Percentiles rank a stretch among this genome's conserved stretches.
Conservation (phyloP, 257 asterid genomes). For the Schizonepeta tenuifolia region DNA sequence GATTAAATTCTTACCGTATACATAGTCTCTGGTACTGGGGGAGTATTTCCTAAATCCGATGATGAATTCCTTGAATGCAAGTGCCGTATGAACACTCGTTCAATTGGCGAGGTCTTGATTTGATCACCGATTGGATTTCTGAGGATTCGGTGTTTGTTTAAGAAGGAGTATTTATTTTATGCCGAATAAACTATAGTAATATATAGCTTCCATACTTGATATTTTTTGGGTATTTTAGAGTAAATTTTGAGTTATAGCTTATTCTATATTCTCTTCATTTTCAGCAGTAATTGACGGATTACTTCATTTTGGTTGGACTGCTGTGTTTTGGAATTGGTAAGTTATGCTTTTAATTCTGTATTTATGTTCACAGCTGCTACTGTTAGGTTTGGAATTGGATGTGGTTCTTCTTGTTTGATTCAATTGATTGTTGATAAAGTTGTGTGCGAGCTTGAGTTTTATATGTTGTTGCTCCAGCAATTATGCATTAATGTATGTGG, state of each 20-base stretch:
- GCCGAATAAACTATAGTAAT: not conserved
- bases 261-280: not conserved
- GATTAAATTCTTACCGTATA: not conserved
- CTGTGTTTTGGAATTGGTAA: not conserved
- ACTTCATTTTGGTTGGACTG: not conserved
- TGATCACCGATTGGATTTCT: constrained; percentile 28
- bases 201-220: not conserved
- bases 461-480: not conserved
- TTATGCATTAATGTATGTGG: not conserved
- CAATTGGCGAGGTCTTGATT: constrained; percentile 32
- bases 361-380: not conserved
- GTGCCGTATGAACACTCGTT: constrained; percentile 44
- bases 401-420: not conserved
- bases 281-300: not conserved
- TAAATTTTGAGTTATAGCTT: not conserved
- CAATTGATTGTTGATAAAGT: not conserved
- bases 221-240: not conserved
- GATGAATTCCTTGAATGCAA: constrained; percentile 35
- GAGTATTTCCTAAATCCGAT: constrained; percentile 25
- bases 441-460: not conserved
- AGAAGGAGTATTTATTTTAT: not conserved
- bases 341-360: not conserved
- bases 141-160: constrained; percentile 31
- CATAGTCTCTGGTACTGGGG: not conserved
- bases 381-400: not conserved